These are phyloP conservation scores for Colletotrichum higginsianum DNA, from an alignment of 2,329 filamentous ascomycete species.

Conservation along the genomic window DNA sequence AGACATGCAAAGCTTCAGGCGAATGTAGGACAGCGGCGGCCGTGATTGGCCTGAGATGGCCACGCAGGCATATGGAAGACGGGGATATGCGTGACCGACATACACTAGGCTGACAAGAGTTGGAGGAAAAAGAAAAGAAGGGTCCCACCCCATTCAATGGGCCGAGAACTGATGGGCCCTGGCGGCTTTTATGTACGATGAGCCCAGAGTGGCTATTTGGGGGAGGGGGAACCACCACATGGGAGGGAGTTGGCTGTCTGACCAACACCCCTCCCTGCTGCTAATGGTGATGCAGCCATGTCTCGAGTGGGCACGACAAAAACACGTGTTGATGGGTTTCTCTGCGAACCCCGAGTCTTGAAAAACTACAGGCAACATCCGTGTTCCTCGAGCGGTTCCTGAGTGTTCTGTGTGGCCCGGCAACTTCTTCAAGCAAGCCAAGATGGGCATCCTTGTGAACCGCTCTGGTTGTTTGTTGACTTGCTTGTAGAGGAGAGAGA, in stretches of 20 bases:
- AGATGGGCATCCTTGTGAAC: neutral
- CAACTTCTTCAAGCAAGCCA: slow-evolving; percentile 9
- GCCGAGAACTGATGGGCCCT: neutral
- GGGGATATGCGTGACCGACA: neutral
- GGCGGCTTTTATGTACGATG: neutral
- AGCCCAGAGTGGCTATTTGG: no score
- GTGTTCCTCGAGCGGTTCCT: neutral
- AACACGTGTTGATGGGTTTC: no score
- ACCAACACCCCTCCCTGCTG: no score
- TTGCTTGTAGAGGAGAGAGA: no score
- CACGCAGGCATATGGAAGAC: slow-evolving; percentile 1
- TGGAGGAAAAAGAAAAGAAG: slow-evolving; percentile 19
- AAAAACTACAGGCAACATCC: neutral
- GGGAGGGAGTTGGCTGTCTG: no score
- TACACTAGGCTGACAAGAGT: neutral
- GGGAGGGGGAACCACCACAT: no score
- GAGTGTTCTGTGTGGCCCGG: neutral
- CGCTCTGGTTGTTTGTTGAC: neutral
- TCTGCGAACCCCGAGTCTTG: neutral
- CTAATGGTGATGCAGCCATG: no score
- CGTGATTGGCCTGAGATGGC: slow-evolving; percentile 2
- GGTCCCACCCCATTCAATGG: neutral
- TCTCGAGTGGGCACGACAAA: no score
- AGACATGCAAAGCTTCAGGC: neutral
- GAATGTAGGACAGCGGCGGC: neutral